Base-by-base conservation (phyloP, 805 yeast species). In the Blastobotrys americana region DNA sequence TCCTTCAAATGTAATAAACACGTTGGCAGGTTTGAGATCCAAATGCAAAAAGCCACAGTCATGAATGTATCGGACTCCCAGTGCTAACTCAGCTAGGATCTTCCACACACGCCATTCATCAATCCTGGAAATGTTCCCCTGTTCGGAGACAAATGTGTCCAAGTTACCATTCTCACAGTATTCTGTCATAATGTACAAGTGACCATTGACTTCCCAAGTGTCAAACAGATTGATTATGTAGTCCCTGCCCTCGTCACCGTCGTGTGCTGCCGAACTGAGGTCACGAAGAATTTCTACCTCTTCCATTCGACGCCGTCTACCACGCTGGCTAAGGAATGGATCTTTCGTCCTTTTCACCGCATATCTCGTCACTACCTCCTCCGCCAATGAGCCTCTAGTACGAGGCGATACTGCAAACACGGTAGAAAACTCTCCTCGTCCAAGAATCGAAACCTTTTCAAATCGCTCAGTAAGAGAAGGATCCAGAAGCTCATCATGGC, bases 41-140 rank as follows among this genome's bases (percentile, higher is more conserved):
- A 93, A 68, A 65, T 93, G 98, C 41, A 89, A 68, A 43, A 85
- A 82, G 50, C 82, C 80, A 37, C 78, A 71, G 56, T 71, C 73
- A 60, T 93, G 98, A 39, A 93, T 80, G 60, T 78, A 88, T 52
- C 77, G 72, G 48, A 93, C 67, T 0, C 97, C 98, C 56, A 77
- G 72, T 35, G 86, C 65, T 15, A 89, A 71, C 60, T 90, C 98
- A 42, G 83, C 81, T 53, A 93, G 69, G 37, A 93, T 90, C 66
- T 93, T 93, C 98, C 98, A 93, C 34, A 90, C 89, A 55, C 98
- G 75, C 83, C 96, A 93, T 62, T 93, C 98, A 60, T 93, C 98
- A 42, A 93, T 71, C 55, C 81, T 80, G 23, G 85, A 76, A 34
- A 80, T 73, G 40, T 82, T 78, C 18, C 86, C 87, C 60, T 80